phyloP scores from a whole-genome alignment of 192 early-diverging fungal genomes.

The Backusella sp. region DNA sequence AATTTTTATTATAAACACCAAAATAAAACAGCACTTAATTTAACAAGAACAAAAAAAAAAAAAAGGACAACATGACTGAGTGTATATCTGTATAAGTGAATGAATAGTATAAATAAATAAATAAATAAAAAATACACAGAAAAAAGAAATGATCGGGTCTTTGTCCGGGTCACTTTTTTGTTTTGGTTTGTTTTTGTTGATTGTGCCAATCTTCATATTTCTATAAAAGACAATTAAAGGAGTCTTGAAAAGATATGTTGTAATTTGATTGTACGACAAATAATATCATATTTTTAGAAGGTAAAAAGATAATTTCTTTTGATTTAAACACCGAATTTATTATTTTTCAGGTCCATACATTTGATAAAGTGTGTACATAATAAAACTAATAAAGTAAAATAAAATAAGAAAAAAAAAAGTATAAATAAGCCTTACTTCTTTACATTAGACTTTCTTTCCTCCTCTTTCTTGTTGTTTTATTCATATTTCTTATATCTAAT shows the following conservation, averaged over 20 bases:
- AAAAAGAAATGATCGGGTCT: background rate
- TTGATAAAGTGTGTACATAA: background rate
- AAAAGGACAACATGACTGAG: background rate
- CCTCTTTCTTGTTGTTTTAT: background rate
- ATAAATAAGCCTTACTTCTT: background rate
- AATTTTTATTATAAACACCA: background rate
- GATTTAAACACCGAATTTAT: background rate
- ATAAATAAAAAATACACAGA: background rate
- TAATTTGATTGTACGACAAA: constrained; percentile 6
- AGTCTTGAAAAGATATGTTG: background rate
- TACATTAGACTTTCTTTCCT: background rate
- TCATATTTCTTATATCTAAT: background rate
- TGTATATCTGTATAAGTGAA: no score
- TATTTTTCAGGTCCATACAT: background rate
- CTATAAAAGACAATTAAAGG: background rate
- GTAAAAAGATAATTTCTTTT: background rate
- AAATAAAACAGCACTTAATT: background rate
- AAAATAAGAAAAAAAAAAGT: background rate
- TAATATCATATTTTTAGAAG: background rate
- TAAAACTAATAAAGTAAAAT: background rate
- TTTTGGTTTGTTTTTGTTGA: background rate
- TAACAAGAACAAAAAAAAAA: background rate
- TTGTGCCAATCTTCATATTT: constrained; percentile 1
- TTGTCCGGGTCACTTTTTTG: background rate
- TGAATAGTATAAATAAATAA: no score